Percentiles rank a stretch among this genome's conserved stretches.
These are phyloP conservation scores for Kondoa malvinella DNA, from an alignment of 768 basidiomycete genomes.

Conservation along the genomic window DNA sequence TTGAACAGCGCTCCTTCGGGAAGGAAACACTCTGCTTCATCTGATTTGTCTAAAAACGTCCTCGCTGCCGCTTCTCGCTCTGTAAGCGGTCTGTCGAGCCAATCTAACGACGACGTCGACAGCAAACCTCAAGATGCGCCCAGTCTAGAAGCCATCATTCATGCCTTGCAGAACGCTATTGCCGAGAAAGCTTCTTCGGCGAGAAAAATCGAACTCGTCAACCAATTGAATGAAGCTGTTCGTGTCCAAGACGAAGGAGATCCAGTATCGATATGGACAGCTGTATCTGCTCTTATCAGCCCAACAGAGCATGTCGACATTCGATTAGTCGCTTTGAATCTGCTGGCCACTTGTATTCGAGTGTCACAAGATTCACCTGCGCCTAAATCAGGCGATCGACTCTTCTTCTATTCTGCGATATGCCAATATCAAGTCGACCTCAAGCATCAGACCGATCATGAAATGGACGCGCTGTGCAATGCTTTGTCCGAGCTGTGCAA, in stretches of 20 bases:
- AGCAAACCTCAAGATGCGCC: background rate
- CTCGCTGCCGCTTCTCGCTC: background rate
- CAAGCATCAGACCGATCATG: background rate
- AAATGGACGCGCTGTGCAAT: slow-evolving; percentile 23
- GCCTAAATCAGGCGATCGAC: slow-evolving; percentile 6
- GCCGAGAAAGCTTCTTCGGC: background rate
- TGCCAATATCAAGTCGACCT: background rate
- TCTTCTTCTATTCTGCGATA: slow-evolving; percentile 9
- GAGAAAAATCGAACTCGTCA: background rate
- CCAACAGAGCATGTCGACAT: slow-evolving; percentile 3
- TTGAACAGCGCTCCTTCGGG: background rate
- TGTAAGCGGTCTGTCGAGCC: background rate
- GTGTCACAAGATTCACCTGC: slow-evolving; percentile 1
- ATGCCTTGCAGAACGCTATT: background rate
- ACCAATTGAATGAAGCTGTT: slow-evolving; percentile 5
- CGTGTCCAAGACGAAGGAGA: slow-evolving; percentile 5
- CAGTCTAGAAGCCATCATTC: background rate
- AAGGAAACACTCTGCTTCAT: background rate
- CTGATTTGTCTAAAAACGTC: background rate
- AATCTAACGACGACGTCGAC: background rate
- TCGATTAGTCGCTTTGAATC: slow-evolving; percentile 4
- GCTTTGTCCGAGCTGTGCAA: slow-evolving; percentile 21
- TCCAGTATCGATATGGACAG: slow-evolving; percentile 7
- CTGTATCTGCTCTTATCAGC: slow-evolving; percentile 1
- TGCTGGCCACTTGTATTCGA: slow-evolving; percentile 11